Base-by-base conservation (phyloP, 192 early-diverging fungal genomes). In the Backusella luteola region DNA sequence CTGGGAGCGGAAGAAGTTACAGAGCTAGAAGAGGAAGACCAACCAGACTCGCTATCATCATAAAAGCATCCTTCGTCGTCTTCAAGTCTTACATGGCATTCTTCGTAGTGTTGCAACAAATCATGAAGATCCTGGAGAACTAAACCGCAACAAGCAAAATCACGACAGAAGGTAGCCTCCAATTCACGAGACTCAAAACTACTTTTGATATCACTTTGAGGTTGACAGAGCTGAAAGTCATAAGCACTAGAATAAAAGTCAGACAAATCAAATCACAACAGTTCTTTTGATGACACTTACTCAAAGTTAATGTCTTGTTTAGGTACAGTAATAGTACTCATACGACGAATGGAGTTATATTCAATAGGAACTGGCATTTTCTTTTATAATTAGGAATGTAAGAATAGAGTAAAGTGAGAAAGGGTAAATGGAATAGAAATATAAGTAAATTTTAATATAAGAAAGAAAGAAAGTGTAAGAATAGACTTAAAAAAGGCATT, bases 91-190 rank as follows among this genome's bases (percentile, higher is more conserved):
- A 96, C 95, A 76, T 98, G 97, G 79, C 89, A 90, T 79, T 99
- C 97, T 85, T 99, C 97, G 80, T 95, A 97, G 83, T 99, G 97
- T 84, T 96, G 95, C 35, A 99, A 84, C 63, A 99, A 92, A 76
- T 95, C 96, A 86, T 99, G 97, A 77, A 99, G 85, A 82, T 96
- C 94, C 73, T 89, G 89, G 67, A 99, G 88, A 44, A 92, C 84
- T 36, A 95, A 87, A 34, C 96, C 97, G 79, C 97, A 99, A 89
- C 97, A 99, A 68, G 88, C 88, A 79, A 97, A 99, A 90, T 99
- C 94, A 83, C 94, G 93, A 85, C 96, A 97, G 84, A 96, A 98
- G 67, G 89, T 87, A 84, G 92, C 91, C 81, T 98, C 96, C 9
- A 97, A 89, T 71, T 91, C 91, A 75, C 88, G 90, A 35, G 89